Percentiles rank a stretch among this genome's conserved stretches.
Conservation (phyloP, 805 yeast species). For the Yamadazyma olivae region DNA sequence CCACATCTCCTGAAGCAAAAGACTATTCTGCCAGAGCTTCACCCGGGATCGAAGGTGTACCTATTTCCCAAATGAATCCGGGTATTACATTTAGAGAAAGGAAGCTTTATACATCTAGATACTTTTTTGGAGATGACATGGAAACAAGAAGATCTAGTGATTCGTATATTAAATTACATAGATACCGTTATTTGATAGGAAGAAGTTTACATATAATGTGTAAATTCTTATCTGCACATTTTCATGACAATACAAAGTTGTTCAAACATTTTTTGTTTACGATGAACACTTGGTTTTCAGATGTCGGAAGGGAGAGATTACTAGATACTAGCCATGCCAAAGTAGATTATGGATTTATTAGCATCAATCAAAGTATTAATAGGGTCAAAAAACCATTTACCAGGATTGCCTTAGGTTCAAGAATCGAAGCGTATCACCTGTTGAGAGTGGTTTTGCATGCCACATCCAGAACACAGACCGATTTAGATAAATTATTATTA, state of each 20-base stretch:
- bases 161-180: slow-evolving; percentile 49
- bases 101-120: slow-evolving; percentile 61
- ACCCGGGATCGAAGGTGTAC: slow-evolving; percentile 42
- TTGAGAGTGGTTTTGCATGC: slow-evolving; percentile 70
- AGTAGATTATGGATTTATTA: slow-evolving; percentile 54
- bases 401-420: slow-evolving; percentile 70
- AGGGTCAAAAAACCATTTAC: slow-evolving; percentile 70
- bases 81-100: slow-evolving; percentile 55
- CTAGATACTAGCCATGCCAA: slow-evolving; percentile 55
- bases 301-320: slow-evolving; percentile 71
- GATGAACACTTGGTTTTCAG: slow-evolving; percentile 73
- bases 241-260: slow-evolving; percentile 62
- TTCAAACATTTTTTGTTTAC: slow-evolving; percentile 62
- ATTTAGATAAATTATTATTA: slow-evolving; percentile 58
- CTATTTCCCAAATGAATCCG: slow-evolving; percentile 50
- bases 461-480: slow-evolving; percentile 68
- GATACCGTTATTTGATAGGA: slow-evolving; percentile 58
- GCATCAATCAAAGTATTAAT: slow-evolving; percentile 59
- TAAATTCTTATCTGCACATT: slow-evolving; percentile 42
- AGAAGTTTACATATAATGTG: slow-evolving; percentile 58
- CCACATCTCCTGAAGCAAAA: slow-evolving; percentile 14
- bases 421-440: slow-evolving; percentile 71
- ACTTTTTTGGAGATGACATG: slow-evolving; percentile 57
- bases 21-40: slow-evolving; percentile 43
- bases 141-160: slow-evolving; percentile 38